Conservation (phyloP, 176 grass and related monocot genomes). For the Chloris gayana region DNA sequence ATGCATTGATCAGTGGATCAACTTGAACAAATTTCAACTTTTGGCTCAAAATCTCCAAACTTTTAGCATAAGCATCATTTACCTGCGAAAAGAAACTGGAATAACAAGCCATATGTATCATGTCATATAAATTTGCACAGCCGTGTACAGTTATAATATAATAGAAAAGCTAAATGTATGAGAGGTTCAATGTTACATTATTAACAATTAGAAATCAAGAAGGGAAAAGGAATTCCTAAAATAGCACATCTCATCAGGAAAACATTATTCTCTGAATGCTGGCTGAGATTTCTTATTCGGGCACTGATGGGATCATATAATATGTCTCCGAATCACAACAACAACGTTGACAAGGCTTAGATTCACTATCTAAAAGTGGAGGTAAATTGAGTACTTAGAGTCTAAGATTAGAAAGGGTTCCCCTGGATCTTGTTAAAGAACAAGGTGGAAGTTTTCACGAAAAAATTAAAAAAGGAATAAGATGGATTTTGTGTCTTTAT, state of each 20-base stretch:
- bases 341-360: conserved; percentile 3
- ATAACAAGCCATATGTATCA: conserved; percentile 53
- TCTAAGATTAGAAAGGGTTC: neutral
- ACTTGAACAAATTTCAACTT: conserved; percentile 78
- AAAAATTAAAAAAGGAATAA: too few species aligned
- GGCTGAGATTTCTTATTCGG: neutral
- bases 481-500: neutral
- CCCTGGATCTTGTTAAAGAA: neutral
- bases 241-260: too few species aligned
- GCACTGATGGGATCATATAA: neutral
- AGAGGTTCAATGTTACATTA: neutral
- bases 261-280: too few species aligned
- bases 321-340: neutral
- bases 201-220: neutral
- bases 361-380: neutral
- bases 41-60: conserved; percentile 71
- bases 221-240: too few species aligned
- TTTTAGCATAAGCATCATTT: conserved; percentile 73
- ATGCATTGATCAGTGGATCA: conserved; percentile 73
- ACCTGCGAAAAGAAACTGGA: conserved; percentile 60
- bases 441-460: neutral
- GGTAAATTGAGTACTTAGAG: too few species aligned
- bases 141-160: too few species aligned
- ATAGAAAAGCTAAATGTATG: too few species aligned
- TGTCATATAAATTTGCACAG: neutral